Percentiles rank a stretch among this genome's conserved stretches.
Evolutionary conservation across 179 eudicot species (phyloP).

Genomic region (Camellia oleifera): DNA sequence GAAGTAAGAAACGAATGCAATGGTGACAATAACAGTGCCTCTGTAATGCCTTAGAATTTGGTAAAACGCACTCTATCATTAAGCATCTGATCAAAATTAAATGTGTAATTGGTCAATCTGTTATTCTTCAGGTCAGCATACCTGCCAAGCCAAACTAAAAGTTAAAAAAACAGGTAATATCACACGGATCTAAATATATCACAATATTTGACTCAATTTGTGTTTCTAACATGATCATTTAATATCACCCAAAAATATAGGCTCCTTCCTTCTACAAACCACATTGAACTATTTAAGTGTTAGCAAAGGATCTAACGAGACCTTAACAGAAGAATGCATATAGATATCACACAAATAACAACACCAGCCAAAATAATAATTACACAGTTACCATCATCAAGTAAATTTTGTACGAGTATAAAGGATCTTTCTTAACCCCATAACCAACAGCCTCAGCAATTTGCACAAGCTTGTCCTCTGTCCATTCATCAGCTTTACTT

Average conservation of each 20-base stretch:
- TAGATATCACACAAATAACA: background rate
- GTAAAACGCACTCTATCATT: constrained; percentile 59
- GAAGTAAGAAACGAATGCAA: background rate
- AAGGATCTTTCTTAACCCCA: constrained; percentile 84
- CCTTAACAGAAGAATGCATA: background rate
- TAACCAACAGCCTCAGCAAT: constrained; percentile 98
- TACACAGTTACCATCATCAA: background rate
- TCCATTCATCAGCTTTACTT: constrained; percentile 88
- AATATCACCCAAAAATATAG: no score
- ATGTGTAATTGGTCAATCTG: constrained; percentile 93
- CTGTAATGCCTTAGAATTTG: background rate
- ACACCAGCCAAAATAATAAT: background rate
- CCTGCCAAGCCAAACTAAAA: constrained; percentile 36
- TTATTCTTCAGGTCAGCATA: constrained; percentile 99
- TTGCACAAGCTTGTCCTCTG: constrained; percentile 69
- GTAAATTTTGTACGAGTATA: background rate
- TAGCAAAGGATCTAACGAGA: background rate
- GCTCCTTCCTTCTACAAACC: background rate
- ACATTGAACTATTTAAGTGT: background rate
- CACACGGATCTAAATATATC: background rate
- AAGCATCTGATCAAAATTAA: constrained; percentile 92
- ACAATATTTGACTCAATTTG: background rate
- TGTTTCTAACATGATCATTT: background rate
- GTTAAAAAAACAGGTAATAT: background rate
- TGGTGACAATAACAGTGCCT: background rate